A percentile compares a stretch with the other conserved stretches of the same genome.
phyloP scores from a whole-genome alignment of 1,284 basidiomycete genomes.

The Heliocybe sulcata region DNA sequence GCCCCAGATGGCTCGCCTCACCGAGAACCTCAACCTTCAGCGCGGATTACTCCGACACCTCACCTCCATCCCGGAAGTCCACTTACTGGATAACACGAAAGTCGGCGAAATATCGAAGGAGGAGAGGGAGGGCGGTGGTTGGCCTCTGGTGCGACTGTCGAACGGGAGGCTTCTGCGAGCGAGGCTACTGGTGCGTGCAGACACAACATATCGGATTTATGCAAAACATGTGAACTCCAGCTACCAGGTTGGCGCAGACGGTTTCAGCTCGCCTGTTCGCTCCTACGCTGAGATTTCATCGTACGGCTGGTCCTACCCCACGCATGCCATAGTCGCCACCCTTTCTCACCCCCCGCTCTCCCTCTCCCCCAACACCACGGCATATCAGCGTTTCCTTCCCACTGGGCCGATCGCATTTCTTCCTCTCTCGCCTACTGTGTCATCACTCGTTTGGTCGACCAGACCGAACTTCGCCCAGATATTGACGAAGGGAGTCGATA shows the following conservation, averaged over 20 bases:
- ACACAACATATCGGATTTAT: not conserved
- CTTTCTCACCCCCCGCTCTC: slow-evolving; percentile 63
- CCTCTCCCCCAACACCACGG: slow-evolving; percentile 68
- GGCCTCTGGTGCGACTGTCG: slow-evolving; percentile 72
- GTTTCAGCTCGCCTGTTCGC: slow-evolving; percentile 91
- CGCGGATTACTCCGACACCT: slow-evolving; percentile 66
- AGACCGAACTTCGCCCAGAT: slow-evolving; percentile 71
- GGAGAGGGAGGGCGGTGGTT: slow-evolving; percentile 39
- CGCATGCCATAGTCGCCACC: slow-evolving; percentile 89
- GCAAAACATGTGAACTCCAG: slow-evolving; percentile 8
- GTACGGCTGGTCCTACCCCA: slow-evolving; percentile 90
- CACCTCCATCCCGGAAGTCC: slow-evolving; percentile 31
- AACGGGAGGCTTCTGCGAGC: slow-evolving; percentile 57
- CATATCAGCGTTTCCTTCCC: slow-evolving; percentile 93
- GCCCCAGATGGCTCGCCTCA: slow-evolving; percentile 72
- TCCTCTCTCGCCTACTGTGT: slow-evolving; percentile 70
- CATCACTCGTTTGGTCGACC: slow-evolving; percentile 96
- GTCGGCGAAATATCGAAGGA: slow-evolving; percentile 56
- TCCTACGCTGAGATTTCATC: slow-evolving; percentile 82
- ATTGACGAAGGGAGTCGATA: slow-evolving; percentile 56
- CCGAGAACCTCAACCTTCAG: slow-evolving; percentile 90
- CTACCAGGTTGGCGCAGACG: slow-evolving; percentile 87
- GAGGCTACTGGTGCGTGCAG: slow-evolving; percentile 55
- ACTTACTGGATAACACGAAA: slow-evolving; percentile 60
- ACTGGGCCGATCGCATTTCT: slow-evolving; percentile 96